phyloP scores from a whole-genome alignment of 139 green algal species.

The Auxenochlorella pyrenoidosa region DNA sequence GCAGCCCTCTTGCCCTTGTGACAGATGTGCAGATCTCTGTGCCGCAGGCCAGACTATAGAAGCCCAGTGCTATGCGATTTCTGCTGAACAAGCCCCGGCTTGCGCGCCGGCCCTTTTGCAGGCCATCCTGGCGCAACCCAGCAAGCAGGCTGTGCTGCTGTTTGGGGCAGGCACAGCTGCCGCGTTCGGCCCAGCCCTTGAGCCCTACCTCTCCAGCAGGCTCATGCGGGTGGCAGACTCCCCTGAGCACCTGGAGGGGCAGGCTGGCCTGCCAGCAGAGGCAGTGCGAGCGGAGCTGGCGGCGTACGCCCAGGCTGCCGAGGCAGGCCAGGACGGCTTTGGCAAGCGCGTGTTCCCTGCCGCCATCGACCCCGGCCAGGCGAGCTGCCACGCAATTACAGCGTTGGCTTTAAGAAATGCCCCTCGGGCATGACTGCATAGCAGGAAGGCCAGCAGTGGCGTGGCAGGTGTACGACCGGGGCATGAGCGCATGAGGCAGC shows the following conservation, averaged over 20 bases:
- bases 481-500: no score
- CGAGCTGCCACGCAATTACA: no score
- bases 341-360: background rate
- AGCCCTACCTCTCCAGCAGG: background rate
- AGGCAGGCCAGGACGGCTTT: background rate
- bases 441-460: no score
- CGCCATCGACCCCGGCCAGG: background rate
- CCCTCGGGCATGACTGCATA: no score
- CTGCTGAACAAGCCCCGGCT: no score
- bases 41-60: no score
- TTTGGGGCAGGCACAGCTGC: background rate
- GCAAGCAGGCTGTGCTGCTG: background rate
- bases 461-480: no score
- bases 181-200: background rate
- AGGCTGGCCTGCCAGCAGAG: background rate
- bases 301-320: background rate
- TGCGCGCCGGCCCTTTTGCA: background rate
- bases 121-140: background rate
- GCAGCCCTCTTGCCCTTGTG: no score
- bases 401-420: no score
- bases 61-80: no score
- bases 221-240: background rate
- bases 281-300: background rate
- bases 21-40: no score
- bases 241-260: background rate